Conservation (phyloP, 192 early-diverging fungal species). For the Podila horticola region DNA sequence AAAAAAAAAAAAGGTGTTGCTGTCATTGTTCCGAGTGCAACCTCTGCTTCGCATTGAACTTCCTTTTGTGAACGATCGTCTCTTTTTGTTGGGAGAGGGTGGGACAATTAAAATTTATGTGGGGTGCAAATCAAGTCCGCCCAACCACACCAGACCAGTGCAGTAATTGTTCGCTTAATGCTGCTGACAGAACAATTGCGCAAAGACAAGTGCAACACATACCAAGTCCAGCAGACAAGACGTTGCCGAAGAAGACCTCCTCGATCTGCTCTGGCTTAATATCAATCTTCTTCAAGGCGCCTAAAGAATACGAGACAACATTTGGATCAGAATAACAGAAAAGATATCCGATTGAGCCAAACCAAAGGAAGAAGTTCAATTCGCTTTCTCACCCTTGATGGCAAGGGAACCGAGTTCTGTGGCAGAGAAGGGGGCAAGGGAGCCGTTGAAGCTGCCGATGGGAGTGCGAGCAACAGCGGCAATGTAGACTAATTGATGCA, state of each 20-base stretch:
- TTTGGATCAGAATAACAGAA: neutral
- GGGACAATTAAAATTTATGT: too few species aligned
- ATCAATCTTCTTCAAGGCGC: slow-evolving; percentile 59
- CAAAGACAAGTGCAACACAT: slow-evolving; percentile 8
- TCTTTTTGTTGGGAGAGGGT: too few species aligned
- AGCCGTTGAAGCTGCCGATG: slow-evolving; percentile 91
- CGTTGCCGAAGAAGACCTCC: slow-evolving; percentile 83
- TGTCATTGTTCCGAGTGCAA: too few species aligned
- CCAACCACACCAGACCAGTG: too few species aligned
- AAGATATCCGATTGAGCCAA: too few species aligned
- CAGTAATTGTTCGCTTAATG: too few species aligned
- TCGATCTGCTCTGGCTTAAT: slow-evolving; percentile 74
- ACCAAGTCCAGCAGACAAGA: slow-evolving; percentile 79
- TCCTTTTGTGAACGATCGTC: too few species aligned
- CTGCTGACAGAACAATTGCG: neutral
- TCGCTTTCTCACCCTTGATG: slow-evolving; percentile 73
- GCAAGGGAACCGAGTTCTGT: slow-evolving; percentile 87
- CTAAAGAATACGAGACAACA: slow-evolving; percentile 24
- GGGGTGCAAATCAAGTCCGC: too few species aligned
- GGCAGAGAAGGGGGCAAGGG: slow-evolving; percentile 84
- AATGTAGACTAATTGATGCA: slow-evolving; percentile 78
- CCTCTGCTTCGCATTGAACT: too few species aligned
- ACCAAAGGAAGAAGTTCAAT: neutral
- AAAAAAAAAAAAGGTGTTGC: too few species aligned
- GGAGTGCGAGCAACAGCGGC: slow-evolving; percentile 92